These are phyloP conservation scores for Malus sylvestris DNA, from an alignment of 306 rosid species.

Conservation along the genomic window DNA sequence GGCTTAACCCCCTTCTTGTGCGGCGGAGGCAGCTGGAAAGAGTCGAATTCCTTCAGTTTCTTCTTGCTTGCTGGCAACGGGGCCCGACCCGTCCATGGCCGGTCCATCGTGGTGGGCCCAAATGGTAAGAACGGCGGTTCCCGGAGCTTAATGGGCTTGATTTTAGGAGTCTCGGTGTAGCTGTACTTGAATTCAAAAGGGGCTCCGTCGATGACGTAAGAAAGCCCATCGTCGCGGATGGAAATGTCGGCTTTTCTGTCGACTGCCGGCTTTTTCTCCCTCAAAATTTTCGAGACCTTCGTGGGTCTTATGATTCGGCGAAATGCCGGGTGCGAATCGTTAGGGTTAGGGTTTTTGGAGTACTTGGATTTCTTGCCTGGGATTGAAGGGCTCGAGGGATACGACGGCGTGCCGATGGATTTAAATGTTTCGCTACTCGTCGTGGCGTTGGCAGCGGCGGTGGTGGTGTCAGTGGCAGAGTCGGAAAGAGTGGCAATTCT, in stretches of 20 bases:
- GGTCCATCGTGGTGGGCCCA: constrained; percentile 59
- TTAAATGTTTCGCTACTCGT: constrained; percentile 20
- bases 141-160: constrained; percentile 62
- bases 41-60: constrained; percentile 67
- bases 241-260: constrained; percentile 36
- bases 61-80: constrained; percentile 79
- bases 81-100: constrained; percentile 85
- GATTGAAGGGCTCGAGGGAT: constrained; percentile 59
- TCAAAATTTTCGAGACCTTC: constrained; percentile 8
- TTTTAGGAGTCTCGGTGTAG: constrained; percentile 85
- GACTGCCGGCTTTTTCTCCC: constrained; percentile 10
- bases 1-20: constrained; percentile 80
- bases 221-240: constrained; percentile 53
- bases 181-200: constrained; percentile 96
- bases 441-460: not conserved
- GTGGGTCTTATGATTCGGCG: constrained; percentile 28
- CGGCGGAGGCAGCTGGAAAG: constrained; percentile 74
- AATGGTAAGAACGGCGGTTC: constrained; percentile 68
- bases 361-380: constrained; percentile 64
- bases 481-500: constrained; percentile 18
- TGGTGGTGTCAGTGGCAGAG: constrained; percentile 4
- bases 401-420: constrained; percentile 57
- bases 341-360: constrained; percentile 43
- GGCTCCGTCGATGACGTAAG: constrained; percentile 57
- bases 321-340: constrained; percentile 45